phyloP scores from a whole-genome alignment of 2,329 filamentous ascomycete genomes.

The Paraphaeosphaeria minitans region DNA sequence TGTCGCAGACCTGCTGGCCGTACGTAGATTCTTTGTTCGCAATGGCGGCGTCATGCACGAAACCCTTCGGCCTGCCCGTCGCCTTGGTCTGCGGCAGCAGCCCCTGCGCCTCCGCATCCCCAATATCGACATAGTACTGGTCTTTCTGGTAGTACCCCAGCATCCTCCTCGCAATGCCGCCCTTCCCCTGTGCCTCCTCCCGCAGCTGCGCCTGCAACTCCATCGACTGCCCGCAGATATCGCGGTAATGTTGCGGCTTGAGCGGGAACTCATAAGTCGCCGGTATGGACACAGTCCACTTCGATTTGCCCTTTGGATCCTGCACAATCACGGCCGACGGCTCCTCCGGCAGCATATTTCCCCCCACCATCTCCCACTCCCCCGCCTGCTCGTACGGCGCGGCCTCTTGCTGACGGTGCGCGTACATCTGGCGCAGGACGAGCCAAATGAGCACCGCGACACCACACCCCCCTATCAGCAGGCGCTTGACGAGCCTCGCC shows the following conservation, averaged over 20 bases:
- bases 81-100: constrained; percentile 59
- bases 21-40: constrained; percentile 33
- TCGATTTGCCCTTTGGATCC: constrained; percentile 66
- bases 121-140: constrained; percentile 73
- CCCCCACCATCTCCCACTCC: constrained; percentile 70
- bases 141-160: constrained; percentile 66
- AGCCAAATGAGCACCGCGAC: constrained; percentile 59
- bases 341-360: constrained; percentile 69
- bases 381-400: constrained; percentile 35
- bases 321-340: constrained; percentile 74
- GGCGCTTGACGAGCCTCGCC: constrained; percentile 61
- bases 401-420: constrained; percentile 21
- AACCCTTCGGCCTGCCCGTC: constrained; percentile 43
- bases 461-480: constrained; percentile 59
- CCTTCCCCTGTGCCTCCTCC: constrained; percentile 35
- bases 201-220: constrained; percentile 64
- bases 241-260: constrained; percentile 66
- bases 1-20: constrained; percentile 65
- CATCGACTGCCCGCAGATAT: constrained; percentile 70
- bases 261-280: constrained; percentile 70
- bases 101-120: constrained; percentile 69
- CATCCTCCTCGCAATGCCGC: constrained; percentile 39
- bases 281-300: constrained; percentile 85
- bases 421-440: constrained; percentile 43
- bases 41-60: constrained; percentile 46